Conservation (phyloP, 140 eudicot genomes). For the Stevia rebaudiana region DNA sequence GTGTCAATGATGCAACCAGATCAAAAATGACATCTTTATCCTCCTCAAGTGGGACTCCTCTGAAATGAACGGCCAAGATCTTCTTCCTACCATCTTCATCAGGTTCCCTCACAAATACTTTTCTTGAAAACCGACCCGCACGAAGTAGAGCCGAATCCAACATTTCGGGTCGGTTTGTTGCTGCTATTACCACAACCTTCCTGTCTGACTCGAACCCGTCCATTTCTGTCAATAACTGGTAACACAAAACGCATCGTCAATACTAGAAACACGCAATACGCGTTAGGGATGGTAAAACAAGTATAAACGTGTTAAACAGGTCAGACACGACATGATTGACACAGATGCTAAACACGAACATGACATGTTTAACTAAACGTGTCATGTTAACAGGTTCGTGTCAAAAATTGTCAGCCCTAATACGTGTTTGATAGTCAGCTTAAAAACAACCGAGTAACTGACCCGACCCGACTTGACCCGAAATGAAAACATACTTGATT, state of each 20-base stretch:
- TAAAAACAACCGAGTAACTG: background rate
- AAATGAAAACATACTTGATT: conserved; percentile 28
- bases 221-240: conserved; percentile 55
- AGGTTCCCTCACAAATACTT: conserved; percentile 46
- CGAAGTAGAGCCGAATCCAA: conserved; percentile 47
- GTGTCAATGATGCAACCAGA: conserved; percentile 45
- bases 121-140: conserved; percentile 55
- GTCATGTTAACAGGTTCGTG: too few relatives aligned
- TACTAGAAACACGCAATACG: background rate
- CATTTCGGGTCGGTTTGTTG: conserved; percentile 56
- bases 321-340: too few relatives aligned
- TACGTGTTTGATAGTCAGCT: background rate
- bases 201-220: conserved; percentile 54
- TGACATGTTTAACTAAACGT: too few relatives aligned
- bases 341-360: too few relatives aligned
- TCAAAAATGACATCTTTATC: conserved; percentile 31
- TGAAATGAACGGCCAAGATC: conserved; percentile 47
- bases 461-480: background rate
- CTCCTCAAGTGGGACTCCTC: conserved; percentile 44
- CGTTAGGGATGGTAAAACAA: too few relatives aligned
- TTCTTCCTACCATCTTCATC: conserved; percentile 53
- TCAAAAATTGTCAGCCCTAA: too few relatives aligned
- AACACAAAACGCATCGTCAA: background rate
- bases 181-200: conserved; percentile 50
- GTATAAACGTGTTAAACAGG: too few relatives aligned